These are phyloP conservation scores for Tylopilus rubrobrunneus DNA, from an alignment of 768 basidiomycete genomes.

Conservation along the genomic window DNA sequence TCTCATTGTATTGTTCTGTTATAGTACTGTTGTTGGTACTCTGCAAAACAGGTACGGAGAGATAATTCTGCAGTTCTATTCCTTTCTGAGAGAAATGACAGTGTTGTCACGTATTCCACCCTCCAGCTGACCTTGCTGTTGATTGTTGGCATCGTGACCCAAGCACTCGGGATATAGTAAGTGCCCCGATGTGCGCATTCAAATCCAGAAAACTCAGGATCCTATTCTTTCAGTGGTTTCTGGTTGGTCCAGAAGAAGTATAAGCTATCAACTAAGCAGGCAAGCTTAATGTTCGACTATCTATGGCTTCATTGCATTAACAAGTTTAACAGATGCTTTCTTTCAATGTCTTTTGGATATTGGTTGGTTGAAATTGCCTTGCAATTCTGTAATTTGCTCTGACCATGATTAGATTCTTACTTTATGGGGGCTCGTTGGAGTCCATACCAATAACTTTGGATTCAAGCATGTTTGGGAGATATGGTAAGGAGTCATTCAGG, in stretches of 20 bases:
- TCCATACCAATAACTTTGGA: conserved; percentile 68
- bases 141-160: conserved; percentile 61
- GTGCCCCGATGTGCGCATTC: conserved; percentile 10
- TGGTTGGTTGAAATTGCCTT: conserved; percentile 37
- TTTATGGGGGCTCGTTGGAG: conserved; percentile 74
- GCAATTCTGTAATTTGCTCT: neutral
- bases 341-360: conserved; percentile 71
- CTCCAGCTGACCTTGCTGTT: conserved; percentile 64
- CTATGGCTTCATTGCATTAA: neutral
- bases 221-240: conserved; percentile 41
- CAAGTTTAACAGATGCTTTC: conserved; percentile 51
- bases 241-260: conserved; percentile 68
- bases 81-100: conserved; percentile 22
- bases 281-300: neutral
- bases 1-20: neutral
- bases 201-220: neutral
- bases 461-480: conserved; percentile 85
- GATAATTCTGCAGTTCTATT: neutral
- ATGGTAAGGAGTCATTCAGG: conserved; percentile 43
- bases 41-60: conserved; percentile 59
- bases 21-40: conserved; percentile 66
- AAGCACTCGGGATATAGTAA: conserved; percentile 68
- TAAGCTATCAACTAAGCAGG: conserved; percentile 61
- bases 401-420: conserved; percentile 47
- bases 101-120: conserved; percentile 69